Evolutionary conservation across 129 eudicot genomes (phyloP).

Genomic region (Chrysanthemum makinoi): DNA sequence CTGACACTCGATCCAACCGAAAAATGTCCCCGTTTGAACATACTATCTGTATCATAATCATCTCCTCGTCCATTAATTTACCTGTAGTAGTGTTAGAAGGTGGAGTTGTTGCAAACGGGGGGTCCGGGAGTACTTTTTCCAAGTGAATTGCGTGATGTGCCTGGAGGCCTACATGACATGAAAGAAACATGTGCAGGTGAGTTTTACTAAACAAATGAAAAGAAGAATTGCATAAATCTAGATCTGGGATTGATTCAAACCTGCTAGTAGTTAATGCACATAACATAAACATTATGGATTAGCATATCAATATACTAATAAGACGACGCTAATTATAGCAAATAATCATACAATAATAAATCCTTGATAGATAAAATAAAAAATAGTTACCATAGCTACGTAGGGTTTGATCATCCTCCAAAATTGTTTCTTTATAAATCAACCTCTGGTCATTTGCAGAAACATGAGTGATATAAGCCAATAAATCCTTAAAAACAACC

Average conservation of each 20-base stretch:
- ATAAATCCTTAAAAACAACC: constrained; percentile 45
- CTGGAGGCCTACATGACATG: constrained; percentile 55
- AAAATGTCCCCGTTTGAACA: constrained; percentile 79
- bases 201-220: background rate
- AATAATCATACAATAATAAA: too few relatives aligned
- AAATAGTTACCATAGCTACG: constrained; percentile 53
- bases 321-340: too few relatives aligned
- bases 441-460: constrained; percentile 77
- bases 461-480: constrained; percentile 64
- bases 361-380: background rate
- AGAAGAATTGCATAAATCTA: too few relatives aligned
- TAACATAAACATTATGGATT: too few relatives aligned
- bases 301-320: background rate
- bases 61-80: constrained; percentile 26
- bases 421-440: constrained; percentile 86
- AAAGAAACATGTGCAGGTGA: background rate
- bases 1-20: constrained; percentile 54
- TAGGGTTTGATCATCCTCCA: constrained; percentile 92
- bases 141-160: constrained; percentile 91
- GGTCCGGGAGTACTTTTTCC: constrained; percentile 1
- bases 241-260: too few relatives aligned
- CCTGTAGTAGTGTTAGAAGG: too few relatives aligned
- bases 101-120: too few relatives aligned
- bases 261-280: too few relatives aligned
- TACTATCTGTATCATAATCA: constrained; percentile 53